Conservation (phyloP, 805 yeast genomes). For the Priceomyces castillae region DNA sequence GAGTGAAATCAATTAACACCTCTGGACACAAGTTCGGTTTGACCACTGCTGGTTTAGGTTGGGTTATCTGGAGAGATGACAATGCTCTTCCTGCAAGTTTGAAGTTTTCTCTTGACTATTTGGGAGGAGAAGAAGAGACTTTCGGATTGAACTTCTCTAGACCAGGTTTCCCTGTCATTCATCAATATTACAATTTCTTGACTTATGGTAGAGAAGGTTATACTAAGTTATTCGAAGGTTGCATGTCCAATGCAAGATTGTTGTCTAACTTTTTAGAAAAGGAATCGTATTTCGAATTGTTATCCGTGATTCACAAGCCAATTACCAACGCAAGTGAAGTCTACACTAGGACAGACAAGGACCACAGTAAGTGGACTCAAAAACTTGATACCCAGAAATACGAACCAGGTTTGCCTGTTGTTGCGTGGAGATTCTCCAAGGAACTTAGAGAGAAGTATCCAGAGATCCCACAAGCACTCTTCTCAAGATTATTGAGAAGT, state of each 20-base stretch:
- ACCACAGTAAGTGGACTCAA: conserved; percentile 8
- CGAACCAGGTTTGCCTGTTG: conserved; percentile 84
- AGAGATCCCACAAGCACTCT: conserved; percentile 75
- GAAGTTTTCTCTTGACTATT: conserved; percentile 73
- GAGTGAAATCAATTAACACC: conserved; percentile 83
- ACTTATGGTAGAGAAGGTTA: conserved; percentile 73
- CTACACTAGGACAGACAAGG: conserved; percentile 16
- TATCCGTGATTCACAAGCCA: conserved; percentile 74
- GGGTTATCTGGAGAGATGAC: conserved; percentile 80
- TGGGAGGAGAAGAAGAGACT: conserved; percentile 87
- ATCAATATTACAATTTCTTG: conserved; percentile 81
- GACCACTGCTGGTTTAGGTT: conserved; percentile 88
- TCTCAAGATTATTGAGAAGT: conserved; percentile 70
- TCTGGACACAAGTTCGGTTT: conserved; percentile 94
- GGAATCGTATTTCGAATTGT: conserved; percentile 63
- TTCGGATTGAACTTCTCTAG: conserved; percentile 86
- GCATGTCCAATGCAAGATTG: conserved; percentile 72
- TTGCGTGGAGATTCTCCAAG: conserved; percentile 73
- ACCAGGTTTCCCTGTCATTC: conserved; percentile 88
- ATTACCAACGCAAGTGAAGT: conserved; percentile 15
- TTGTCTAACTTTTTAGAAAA: conserved; percentile 60
- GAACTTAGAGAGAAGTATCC: conserved; percentile 60
- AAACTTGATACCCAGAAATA: conserved; percentile 42
- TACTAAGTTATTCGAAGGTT: conserved; percentile 54
- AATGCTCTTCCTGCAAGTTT: conserved; percentile 65